Base-by-base conservation (phyloP, 1,139 yeast genomes). In the Blastobotrys persicus region DNA sequence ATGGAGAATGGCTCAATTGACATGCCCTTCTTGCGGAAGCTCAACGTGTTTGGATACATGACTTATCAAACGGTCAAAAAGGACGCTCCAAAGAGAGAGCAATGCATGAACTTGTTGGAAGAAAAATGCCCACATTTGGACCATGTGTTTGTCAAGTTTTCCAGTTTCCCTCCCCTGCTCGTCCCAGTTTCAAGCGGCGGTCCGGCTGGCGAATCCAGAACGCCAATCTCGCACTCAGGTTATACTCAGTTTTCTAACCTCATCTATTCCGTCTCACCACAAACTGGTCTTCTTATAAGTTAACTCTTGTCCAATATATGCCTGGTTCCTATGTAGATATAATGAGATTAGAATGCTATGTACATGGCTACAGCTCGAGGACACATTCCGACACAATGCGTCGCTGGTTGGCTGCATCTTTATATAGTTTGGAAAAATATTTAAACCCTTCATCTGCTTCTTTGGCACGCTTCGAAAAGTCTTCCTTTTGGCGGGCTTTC, bases 381-480 rank as follows among this genome's bases (percentile, higher is more conserved):
- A 54, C 51, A 45, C 61, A 59, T 31, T 51, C 45, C 13, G 55
- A 56, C n/a, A 65, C 62, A 14, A 55, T 50, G 3, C 50, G 49
- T 19, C 59, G 60, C 45, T 65, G 64, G 38, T 55, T 54, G 35
- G 52, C 52, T 6, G 64, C 59, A 18, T 66, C 68, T 28, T 72
- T 72, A 50, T 77, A 68, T 52, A 88, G 67, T 16, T 75, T 72
- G 20, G 73, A 73, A 68, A 88, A 88, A 60, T 85, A 87, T 6
- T 73, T 74, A 47, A 76, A 72, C 48, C 88, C 80, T 19, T 79
- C 65, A 44, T 79, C 78, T 20, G 89, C 83, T 54, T 79, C 77
- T 45, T 78, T 76, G 42, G 84, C 77, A 46, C 74, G 73, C 41
- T 67, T 73, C 62, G 79, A 77, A 46, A 80, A 69, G 54, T 77